Evolutionary conservation across 176 grass and related monocot genomes (phyloP), one percentile per base, ranked within the genome.

Genomic region (Coix lacrymajobi): DNA sequence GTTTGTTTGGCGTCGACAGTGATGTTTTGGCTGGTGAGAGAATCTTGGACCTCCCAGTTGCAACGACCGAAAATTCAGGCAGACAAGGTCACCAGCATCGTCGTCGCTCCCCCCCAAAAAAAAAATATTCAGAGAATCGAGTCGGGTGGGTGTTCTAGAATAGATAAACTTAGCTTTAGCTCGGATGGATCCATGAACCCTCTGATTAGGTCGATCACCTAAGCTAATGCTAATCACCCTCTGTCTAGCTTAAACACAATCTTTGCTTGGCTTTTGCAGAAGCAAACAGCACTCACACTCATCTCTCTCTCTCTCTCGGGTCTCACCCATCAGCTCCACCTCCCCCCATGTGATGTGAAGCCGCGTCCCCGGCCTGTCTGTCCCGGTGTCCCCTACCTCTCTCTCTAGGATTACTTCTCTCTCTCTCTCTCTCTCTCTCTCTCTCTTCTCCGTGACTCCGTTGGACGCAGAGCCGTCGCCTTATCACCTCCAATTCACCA

Each of bases 281-380:
- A 83, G 79, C 73, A 82, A 89, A 66, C 58, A 85, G 52, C 20
- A 60, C 49, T 30, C 39, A 26, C 75, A 22, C 57, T 30, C 76
- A 19, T 16, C 6, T n/a, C 25, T 76, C 37, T 15, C 72, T 4
- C 29, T 79, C 33, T 61, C 66, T 78, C 24, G 15, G 38, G 67
- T 71, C 69, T 71, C 69, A 19, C 69, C 48, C 69, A 44, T 12
- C n/a, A 30, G 34, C 83, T 60, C 66, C 80, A 58, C 48, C 78
- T 66, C 79, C 60, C 60, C 75, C 83, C 90, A 89, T 90, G 83
- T 92, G 82, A 89, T 65, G 77, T 65, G 83, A 88, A 88, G 73
- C 41, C 51, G 51, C 51, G 49, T 52, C 16, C 13, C 36, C 8
- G 20, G 37, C 24, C 41, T n/a, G n/a, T n/a, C n/a, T n/a, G n/a